A percentile compares a stretch with the other conserved stretches of the same genome.
Conservation (phyloP, 2,329 filamentous ascomycete species). For the Camillea tinctor region DNA sequence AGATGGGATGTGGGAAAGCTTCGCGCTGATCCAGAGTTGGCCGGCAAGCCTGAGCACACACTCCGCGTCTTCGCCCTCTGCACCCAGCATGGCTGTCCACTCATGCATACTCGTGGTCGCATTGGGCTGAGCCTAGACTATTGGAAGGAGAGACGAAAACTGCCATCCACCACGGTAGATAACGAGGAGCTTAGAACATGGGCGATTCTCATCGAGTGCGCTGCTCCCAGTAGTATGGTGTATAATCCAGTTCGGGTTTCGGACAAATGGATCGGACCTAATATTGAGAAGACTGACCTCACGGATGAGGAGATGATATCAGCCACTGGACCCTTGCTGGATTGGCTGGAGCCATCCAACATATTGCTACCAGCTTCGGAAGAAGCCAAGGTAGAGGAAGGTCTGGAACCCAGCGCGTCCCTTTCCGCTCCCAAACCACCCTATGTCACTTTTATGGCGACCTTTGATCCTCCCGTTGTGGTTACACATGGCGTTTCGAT, state of each 20-base stretch:
- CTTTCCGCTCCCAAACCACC: constrained; percentile 55
- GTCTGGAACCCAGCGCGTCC: constrained; percentile 47
- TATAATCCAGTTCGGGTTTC: constrained; percentile 68
- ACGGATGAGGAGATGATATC: constrained; percentile 42
- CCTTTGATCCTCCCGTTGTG: constrained; percentile 71
- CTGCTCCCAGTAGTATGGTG: constrained; percentile 35
- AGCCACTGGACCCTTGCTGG: constrained; percentile 45
- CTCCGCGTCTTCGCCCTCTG: constrained; percentile 63
- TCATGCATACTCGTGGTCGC: constrained; percentile 65
- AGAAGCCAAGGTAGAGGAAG: constrained; percentile 47
- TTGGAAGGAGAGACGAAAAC: constrained; percentile 63
- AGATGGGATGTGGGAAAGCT: constrained; percentile 65
- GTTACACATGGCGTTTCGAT: constrained; percentile 64
- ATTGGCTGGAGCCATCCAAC: constrained; percentile 73
- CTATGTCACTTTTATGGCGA: constrained; percentile 72
- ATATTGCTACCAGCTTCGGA: constrained; percentile 53
- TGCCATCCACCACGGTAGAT: constrained; percentile 25
- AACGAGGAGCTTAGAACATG: constrained; percentile 48
- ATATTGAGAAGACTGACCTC: constrained; percentile 57
- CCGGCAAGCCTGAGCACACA: constrained; percentile 46
- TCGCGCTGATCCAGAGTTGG: constrained; percentile 46
- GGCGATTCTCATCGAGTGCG: constrained; percentile 67
- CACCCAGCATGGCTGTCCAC: constrained; percentile 66
- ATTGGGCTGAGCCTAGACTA: constrained; percentile 75
- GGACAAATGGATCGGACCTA: constrained; percentile 69